Percentiles rank a stretch among this genome's conserved stretches.
These are phyloP conservation scores for Talaromyces piceae DNA, from an alignment of 2,329 filamentous ascomycete species.

Conservation along the genomic window DNA sequence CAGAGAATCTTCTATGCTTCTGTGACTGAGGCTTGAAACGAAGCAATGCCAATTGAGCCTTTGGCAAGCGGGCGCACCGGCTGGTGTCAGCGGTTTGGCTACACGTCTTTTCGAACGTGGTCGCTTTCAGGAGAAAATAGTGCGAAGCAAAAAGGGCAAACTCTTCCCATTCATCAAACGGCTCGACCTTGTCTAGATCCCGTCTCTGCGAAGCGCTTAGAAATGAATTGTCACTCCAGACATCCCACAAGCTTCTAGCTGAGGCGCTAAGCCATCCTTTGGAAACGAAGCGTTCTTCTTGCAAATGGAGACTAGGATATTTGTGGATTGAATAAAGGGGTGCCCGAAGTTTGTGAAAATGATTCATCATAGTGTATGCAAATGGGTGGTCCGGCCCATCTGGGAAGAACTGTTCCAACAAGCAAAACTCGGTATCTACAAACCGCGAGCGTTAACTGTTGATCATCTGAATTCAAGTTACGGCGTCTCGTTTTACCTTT, in stretches of 20 bases:
- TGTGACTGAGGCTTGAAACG: constrained; percentile 22
- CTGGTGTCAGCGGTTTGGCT: background rate
- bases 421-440: constrained; percentile 64
- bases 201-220: constrained; percentile 53
- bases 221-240: constrained; percentile 67
- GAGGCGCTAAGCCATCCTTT: constrained; percentile 61
- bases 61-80: background rate
- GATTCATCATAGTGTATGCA: constrained; percentile 73
- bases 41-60: background rate
- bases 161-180: constrained; percentile 96
- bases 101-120: constrained; percentile 21
- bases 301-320: constrained; percentile 61
- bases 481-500: constrained; percentile 45
- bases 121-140: constrained; percentile 70
- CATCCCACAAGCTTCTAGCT: constrained; percentile 68
- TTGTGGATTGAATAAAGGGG: constrained; percentile 65
- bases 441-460: background rate
- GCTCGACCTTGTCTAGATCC: constrained; percentile 62
- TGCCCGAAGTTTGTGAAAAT: constrained; percentile 74
- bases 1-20: constrained; percentile 54
- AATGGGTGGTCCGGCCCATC: constrained; percentile 74
- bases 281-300: constrained; percentile 58
- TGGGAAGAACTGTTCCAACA: constrained; percentile 80
- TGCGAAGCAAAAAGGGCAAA: constrained; percentile 78
- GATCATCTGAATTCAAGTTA: constrained; percentile 4